Evolutionary conservation across 495 filamentous ascomycete species (phyloP).

Genomic region (Neurospora africana): DNA sequence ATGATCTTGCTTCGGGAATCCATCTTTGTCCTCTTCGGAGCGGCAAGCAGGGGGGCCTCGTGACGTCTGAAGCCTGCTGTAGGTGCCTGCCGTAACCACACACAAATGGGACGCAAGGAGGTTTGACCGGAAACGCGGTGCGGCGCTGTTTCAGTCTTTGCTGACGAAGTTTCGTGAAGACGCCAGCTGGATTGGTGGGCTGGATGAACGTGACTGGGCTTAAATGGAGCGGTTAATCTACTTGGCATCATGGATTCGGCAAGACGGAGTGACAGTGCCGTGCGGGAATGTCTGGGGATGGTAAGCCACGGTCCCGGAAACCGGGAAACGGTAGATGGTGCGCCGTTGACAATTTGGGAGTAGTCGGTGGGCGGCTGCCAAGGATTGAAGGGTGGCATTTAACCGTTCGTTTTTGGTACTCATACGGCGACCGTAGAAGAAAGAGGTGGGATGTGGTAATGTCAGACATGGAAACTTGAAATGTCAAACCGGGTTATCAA

Average conservation of each 20-base stretch:
- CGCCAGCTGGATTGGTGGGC: slow-evolving; percentile 5
- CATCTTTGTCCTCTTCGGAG: neutral
- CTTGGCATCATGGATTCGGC: slow-evolving; percentile 5
- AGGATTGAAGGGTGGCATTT: neutral
- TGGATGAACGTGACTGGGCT: neutral
- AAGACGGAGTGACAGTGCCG: slow-evolving; percentile 15
- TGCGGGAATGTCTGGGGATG: neutral
- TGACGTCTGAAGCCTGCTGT: neutral
- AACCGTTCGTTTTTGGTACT: neutral
- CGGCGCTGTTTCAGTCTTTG: slow-evolving; percentile 6
- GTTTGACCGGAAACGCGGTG: slow-evolving; percentile 8
- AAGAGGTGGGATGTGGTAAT: neutral
- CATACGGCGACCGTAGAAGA: neutral
- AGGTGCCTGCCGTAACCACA: neutral
- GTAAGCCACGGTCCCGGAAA: slow-evolving; percentile 8
- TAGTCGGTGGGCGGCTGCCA: neutral
- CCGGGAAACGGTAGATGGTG: slow-evolving; percentile 11
- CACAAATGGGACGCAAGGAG: neutral
- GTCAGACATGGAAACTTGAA: neutral
- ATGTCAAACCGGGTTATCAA: neutral
- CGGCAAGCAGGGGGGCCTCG: neutral
- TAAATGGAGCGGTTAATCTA: slow-evolving; percentile 6
- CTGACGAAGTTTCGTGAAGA: slow-evolving; percentile 4
- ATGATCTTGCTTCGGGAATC: neutral
- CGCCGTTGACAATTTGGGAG: slow-evolving; percentile 5